A percentile compares a stretch with the other conserved stretches of the same genome.
Conservation (phyloP, 176 grass and related monocot genomes). For the Rhynchospora breviuscula region DNA sequence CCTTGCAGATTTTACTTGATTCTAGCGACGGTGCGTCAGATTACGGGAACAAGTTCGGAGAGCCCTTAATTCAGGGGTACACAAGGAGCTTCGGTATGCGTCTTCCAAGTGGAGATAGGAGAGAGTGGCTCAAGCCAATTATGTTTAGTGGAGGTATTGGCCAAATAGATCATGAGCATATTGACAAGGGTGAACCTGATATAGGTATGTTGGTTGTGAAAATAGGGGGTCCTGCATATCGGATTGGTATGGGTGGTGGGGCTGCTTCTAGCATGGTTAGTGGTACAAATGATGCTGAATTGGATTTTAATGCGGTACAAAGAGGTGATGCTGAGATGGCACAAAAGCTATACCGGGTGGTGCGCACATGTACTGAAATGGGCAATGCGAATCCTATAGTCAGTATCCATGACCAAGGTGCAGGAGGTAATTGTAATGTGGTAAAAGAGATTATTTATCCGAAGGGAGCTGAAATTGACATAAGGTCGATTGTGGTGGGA, state of each 20-base stretch:
- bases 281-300: constrained; percentile 83
- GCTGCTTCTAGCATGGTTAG: constrained; percentile 95
- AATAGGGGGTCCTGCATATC: constrained; percentile 88
- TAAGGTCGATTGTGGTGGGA: constrained; percentile 71
- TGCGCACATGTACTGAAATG: constrained; percentile 89
- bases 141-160: constrained; percentile 97
- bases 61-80: constrained; percentile 83
- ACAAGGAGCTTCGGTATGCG: constrained; percentile 81
- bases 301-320: constrained; percentile 94
- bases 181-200: constrained; percentile 71
- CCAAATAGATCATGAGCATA: constrained; percentile 76
- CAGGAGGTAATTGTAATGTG: constrained; percentile 93
- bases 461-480: constrained; percentile 82
- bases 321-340: constrained; percentile 97
- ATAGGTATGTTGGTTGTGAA: constrained; percentile 95
- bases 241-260: constrained; percentile 96
- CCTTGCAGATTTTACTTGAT: constrained; percentile 75
- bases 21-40: constrained; percentile 83
- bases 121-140: constrained; percentile 94
- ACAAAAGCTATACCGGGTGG: constrained; percentile 80
- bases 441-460: constrained; percentile 94
- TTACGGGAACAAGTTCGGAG: constrained; percentile 96
- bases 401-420: constrained; percentile 96
- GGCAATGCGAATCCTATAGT: constrained; percentile 80
- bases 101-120: constrained; percentile 62